Evolutionary conservation across 208 protist genomes (phyloP), one percentile per base, ranked within the genome.

Genomic region (Vickermania ingenoplastis): DNA sequence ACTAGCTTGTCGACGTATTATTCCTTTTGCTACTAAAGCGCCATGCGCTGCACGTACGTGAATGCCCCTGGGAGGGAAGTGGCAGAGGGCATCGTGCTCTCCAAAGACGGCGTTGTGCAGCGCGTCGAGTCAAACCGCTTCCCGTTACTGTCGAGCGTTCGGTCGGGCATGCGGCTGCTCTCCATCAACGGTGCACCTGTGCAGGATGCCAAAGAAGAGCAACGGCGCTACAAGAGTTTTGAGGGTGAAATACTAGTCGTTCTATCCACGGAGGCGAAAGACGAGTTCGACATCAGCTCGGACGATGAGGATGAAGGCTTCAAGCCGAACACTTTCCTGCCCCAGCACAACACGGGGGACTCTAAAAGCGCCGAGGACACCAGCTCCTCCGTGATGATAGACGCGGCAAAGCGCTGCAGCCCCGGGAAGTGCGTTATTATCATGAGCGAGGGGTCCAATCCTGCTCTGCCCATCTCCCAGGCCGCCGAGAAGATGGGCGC

Each of bases 391-490:
- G 64, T 89, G 21, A 65, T 94, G n/a, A 62, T 69, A 23, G 81
- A 89, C 22, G 87, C 79, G 2, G 73, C 77, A 0, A 41, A 65
- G 31, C 81, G 77, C 59, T 77, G 74, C 31, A 62, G 59, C 1
- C 61, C 75, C 2, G 81, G 83, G 21, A 63, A 57, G 28, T 91
- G 87, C 54, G 71, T 94, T 25, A 86, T 94, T 60, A 91, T 94
- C 58, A 86, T 94, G 81, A 81, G 71, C 68, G 87, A 94, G 21
- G 83, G 83, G 13, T 80, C 82, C 23, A 94, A 94, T 54, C 87
- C 87, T 3, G 81, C 81, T 4, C 73, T 91, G 55, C 74, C 81
- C 29, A 83, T 94, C 61, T 75, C 79, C n/a, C 57, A 88, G 11
- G 81, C 83, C 0, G 83, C 87, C 1, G 71, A 88, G 60, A 69